These are phyloP conservation scores for Aeschynomene evenia DNA, from an alignment of 306 rosid species.

Conservation along the genomic window DNA sequence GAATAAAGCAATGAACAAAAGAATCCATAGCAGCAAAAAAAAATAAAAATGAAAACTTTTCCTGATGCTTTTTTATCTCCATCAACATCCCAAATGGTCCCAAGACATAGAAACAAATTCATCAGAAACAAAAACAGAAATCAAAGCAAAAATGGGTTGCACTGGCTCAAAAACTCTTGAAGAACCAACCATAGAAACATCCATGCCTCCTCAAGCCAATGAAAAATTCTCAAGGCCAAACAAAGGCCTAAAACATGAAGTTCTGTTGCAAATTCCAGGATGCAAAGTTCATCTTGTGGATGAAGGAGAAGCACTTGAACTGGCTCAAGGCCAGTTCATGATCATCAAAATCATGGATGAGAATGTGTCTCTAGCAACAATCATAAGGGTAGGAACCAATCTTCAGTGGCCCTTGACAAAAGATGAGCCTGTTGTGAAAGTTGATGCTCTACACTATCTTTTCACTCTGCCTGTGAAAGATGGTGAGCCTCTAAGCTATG, in stretches of 20 bases:
- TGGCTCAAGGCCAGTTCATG: slow-evolving; percentile 67
- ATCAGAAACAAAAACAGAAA: slow-evolving; percentile 26
- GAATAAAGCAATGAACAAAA: slow-evolving; percentile 48
- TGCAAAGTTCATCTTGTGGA: slow-evolving; percentile 78
- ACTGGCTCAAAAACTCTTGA: slow-evolving; percentile 31
- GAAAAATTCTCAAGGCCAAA: slow-evolving; percentile 33
- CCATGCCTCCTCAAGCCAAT: background rate
- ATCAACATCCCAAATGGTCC: slow-evolving; percentile 22
- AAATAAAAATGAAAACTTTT: too few relatives aligned
- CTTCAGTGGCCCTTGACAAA: slow-evolving; percentile 87
- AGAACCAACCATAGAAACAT: background rate
- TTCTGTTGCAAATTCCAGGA: slow-evolving; percentile 58
- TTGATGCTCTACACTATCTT: slow-evolving; percentile 59
- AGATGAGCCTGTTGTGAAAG: slow-evolving; percentile 91
- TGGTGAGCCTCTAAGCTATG: slow-evolving; percentile 85
- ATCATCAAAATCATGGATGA: slow-evolving; percentile 56
- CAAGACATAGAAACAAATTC: slow-evolving; percentile 14
- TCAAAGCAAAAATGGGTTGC: slow-evolving; percentile 54
- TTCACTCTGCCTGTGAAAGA: slow-evolving; percentile 75
- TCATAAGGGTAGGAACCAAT: slow-evolving; percentile 60
- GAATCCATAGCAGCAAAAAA: slow-evolving; percentile 15
- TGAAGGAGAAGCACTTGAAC: slow-evolving; percentile 67
- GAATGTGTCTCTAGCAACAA: slow-evolving; percentile 59
- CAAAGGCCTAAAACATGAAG: slow-evolving; percentile 44
- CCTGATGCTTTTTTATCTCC: slow-evolving; percentile 2